Evolutionary conservation across 768 basidiomycete genomes (phyloP).

Genomic region (Chlorophyllum brunneum): DNA sequence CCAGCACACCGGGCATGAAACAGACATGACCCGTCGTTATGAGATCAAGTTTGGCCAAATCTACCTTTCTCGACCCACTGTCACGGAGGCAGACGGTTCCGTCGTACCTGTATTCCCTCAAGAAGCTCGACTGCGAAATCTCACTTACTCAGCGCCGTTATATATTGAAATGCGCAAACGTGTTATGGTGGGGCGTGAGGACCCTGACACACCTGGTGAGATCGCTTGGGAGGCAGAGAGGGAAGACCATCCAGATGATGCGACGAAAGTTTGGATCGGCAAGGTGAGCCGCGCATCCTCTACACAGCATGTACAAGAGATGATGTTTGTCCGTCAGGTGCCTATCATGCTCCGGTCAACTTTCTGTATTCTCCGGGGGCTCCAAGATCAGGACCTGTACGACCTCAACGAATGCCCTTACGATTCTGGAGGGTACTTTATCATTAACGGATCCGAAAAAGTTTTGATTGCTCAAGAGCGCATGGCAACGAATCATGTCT

Average conservation of each 20-base stretch:
- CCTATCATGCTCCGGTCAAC: conserved; percentile 97
- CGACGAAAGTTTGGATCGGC: conserved; percentile 90
- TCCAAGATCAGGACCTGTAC: conserved; percentile 78
- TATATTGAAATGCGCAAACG: conserved; percentile 95
- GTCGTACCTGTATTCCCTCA: conserved; percentile 95
- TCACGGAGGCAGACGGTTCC: conserved; percentile 93
- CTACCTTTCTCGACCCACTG: conserved; percentile 91
- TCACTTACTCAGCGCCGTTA: conserved; percentile 94
- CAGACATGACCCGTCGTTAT: conserved; percentile 83
- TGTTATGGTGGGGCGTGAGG: conserved; percentile 75
- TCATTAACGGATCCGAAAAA: conserved; percentile 99
- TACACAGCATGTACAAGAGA: not conserved
- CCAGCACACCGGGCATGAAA: conserved; percentile 88
- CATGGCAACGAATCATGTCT: conserved; percentile 99
- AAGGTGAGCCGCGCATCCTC: conserved; percentile 52
- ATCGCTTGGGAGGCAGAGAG: conserved; percentile 73
- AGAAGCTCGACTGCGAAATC: conserved; percentile 89
- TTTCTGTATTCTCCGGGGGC: conserved; percentile 85
- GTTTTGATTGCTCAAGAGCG: conserved; percentile 99
- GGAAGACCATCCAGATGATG: conserved; percentile 58
- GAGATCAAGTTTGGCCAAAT: conserved; percentile 98
- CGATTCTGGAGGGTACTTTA: conserved; percentile 98
- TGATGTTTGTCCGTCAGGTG: conserved; percentile 49
- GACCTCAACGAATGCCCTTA: conserved; percentile 98
- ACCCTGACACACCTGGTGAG: conserved; percentile 80